Base-by-base conservation (phyloP, 495 filamentous ascomycete genomes). In the Aspergillus sclerotioniger region DNA sequence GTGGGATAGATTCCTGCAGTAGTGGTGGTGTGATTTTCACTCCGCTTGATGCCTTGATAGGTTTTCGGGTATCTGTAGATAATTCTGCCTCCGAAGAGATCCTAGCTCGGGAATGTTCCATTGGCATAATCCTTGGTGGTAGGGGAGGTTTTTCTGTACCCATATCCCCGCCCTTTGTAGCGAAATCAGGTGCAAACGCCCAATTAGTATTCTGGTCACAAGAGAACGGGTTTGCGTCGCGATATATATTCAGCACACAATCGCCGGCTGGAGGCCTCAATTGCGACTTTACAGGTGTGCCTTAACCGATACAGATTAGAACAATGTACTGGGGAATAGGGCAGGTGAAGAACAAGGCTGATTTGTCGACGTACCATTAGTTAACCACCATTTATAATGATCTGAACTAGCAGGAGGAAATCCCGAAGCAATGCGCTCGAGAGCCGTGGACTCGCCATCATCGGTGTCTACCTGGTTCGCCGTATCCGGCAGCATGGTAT, bases 391-490 rank as follows among this genome's bases (percentile, higher is more conserved):
- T 73, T 90, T 96, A 57, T 86, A 82, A 33, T 82, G 80, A 66
- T 97, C 92, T 4, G 92, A 96, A 68, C 92, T 97, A 15, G 95
- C 88, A 41, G 92, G 86, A 16, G 95, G 94, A 15, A 96, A 75
- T 13, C 87, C 90, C 3, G 88, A 86, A 59, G 91, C 85, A 55
- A 94, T 87, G 3, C 89, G 78, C 44, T 89, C 85, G 65, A 89
- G 89, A 2, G 86, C 83, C 21, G 88, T 80, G 10, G 87, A 72
- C 58, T 92, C 88, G 59, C 92, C 89, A 58, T 92, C 87, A 35
- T 91, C 87, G 0, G 79, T 77, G 45, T 90, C 83, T 47, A 83
- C 62, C 32, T 82, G 71, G 50, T 73, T 71, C 20, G 76, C 76
- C 7, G 70, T 66, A 31, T 67, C 64, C 2, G 61, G 56, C 17